Conservation (phyloP, 176 grass and related monocot genomes). For the Raddia distichophylla region DNA sequence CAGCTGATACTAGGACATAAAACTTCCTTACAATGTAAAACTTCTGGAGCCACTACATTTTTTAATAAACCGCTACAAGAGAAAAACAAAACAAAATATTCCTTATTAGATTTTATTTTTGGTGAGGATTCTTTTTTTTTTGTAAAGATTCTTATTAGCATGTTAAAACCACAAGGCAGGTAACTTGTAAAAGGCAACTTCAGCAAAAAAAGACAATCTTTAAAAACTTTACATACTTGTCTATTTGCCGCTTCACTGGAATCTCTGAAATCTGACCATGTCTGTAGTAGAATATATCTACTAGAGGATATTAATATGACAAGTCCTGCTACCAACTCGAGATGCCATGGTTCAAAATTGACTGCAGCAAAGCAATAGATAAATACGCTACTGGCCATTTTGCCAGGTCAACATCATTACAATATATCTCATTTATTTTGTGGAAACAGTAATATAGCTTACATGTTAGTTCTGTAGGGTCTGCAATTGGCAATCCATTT, state of each 20-base stretch:
- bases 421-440: conserved; percentile 9
- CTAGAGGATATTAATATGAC: conserved; percentile 73
- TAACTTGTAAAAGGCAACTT: neutral
- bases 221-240: conserved; percentile 52
- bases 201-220: neutral
- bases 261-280: conserved; percentile 85
- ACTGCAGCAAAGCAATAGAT: conserved; percentile 51
- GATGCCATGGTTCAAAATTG: conserved; percentile 84
- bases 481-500: conserved; percentile 62
- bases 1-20: no score
- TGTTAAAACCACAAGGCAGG: neutral
- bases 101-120: neutral
- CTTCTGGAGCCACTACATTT: conserved; percentile 6
- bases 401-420: neutral
- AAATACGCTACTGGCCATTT: conserved; percentile 9
- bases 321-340: conserved; percentile 62
- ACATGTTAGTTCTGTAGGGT: conserved; percentile 65
- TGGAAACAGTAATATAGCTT: conserved; percentile 26
- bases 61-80: neutral
- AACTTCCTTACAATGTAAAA: neutral
- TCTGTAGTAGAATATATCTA: conserved; percentile 67
- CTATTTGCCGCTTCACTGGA: conserved; percentile 86
- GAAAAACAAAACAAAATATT: neutral
- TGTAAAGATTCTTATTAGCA: neutral
- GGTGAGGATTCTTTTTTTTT: neutral